Percentiles rank a stretch among this genome's conserved stretches.
phyloP scores from a whole-genome alignment of 345 rosid species.

The Salix dunnii region DNA sequence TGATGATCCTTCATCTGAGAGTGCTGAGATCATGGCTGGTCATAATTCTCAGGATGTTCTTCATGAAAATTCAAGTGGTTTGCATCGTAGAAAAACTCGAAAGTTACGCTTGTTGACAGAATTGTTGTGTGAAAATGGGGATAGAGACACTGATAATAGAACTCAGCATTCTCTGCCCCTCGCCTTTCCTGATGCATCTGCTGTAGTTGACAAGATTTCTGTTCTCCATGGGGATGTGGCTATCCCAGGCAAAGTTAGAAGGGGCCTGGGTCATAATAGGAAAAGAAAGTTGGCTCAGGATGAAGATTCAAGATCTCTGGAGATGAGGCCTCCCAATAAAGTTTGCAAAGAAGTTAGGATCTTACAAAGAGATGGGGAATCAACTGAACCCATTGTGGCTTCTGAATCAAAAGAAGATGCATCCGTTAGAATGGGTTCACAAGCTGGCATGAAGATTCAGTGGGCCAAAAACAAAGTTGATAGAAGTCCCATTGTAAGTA shows the following conservation, averaged over 20 bases:
- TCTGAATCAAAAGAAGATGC: conserved; percentile 40
- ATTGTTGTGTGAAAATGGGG: conserved; percentile 46
- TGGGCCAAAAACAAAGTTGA: conserved; percentile 39
- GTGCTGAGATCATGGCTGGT: conserved; percentile 38
- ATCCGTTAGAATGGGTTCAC: conserved; percentile 24
- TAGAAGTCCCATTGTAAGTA: conserved; percentile 33
- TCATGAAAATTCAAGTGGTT: conserved; percentile 34
- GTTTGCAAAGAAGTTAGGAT: conserved; percentile 25
- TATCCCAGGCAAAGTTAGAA: conserved; percentile 20
- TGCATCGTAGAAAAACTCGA: conserved; percentile 55
- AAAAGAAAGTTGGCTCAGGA: conserved; percentile 54
- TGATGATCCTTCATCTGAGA: conserved; percentile 53
- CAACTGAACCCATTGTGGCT: conserved; percentile 22
- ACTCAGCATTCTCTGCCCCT: conserved; percentile 34
- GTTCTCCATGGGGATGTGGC: conserved; percentile 18
- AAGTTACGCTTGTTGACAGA: conserved; percentile 78
- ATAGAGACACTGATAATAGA: conserved; percentile 22
- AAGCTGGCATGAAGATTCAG: conserved; percentile 30
- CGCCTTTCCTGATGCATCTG: conserved; percentile 29
- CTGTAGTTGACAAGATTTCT: conserved; percentile 19
- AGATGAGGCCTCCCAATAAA: conserved; percentile 36
- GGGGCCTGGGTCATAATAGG: conserved; percentile 34
- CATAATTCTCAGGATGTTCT: conserved; percentile 19
- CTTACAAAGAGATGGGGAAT: conserved; percentile 27
- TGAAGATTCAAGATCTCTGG: conserved; percentile 38